Evolutionary conservation across 768 basidiomycete genomes (phyloP), one percentile per base, ranked within the genome.

Genomic region (Auricularia heimuer): DNA sequence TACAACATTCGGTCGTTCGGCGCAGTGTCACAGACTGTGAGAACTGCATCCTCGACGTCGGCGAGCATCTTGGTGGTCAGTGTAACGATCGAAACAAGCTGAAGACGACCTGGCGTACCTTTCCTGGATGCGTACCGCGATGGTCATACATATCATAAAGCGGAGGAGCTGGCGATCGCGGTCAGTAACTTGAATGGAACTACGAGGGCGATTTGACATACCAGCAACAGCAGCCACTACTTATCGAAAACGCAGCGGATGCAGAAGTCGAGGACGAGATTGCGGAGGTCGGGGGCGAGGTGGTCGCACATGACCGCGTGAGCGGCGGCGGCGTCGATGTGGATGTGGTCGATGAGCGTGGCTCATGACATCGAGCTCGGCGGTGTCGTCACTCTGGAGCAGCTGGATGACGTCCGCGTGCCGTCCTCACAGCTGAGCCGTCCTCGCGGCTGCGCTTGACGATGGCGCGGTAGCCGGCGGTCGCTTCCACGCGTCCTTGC

Each of bases 381-480:
- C 81, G 0, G 78, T 81, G 73, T 90, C 88, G 67, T 88, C 89
- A 68, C 85, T 87, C 72, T 89, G 89, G 8, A 90, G 78, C 16
- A 90, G 74, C 67, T 90, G 88, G n/a, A 90, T 76, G 2, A 90
- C 88, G 73, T 90, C 88, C 3, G 85, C 83, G 71, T 90, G 90
- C 67, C 88, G 76, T 29, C 72, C 84, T 85, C 62, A 89, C 78
- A 81, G 82, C 85, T 69, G 81, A 84, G 60, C 71, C 77, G 64
- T 84, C 79, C 64, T 78, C 79, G 29, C 68, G 72, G 44, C 81
- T 83, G 12, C 82, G 77, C 63, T 76, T 72, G 2, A 82, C 83
- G 63, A 90, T 81, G 2, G 87, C 85, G 16, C 75, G 72, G 71
- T 90, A 90, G 11, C 88, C 89, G 61, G 83, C 82, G 63, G 78